Evolutionary conservation across 2,329 filamentous ascomycete species (phyloP).

Genomic region (Calonectria naviculata): DNA sequence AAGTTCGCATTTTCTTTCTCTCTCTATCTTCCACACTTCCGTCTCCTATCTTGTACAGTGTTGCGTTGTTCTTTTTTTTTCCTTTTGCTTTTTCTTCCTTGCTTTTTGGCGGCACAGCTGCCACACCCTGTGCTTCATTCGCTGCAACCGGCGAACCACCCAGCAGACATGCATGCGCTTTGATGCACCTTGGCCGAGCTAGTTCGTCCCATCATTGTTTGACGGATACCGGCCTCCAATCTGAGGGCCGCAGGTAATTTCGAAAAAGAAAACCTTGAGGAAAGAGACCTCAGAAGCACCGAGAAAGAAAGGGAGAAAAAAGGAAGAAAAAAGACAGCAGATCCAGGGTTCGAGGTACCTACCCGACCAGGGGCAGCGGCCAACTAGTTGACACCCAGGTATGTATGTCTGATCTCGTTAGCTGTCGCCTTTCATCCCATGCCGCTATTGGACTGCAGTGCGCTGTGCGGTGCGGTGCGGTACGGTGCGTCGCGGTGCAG

Average conservation of each 20-base stretch:
- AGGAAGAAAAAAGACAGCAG: too few species aligned
- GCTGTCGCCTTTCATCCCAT: not conserved
- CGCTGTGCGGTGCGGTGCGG: not conserved
- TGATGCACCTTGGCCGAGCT: not conserved
- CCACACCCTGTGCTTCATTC: not conserved
- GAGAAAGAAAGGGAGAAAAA: not conserved
- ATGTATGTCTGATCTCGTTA: not conserved
- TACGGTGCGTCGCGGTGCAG: not conserved
- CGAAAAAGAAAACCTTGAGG: not conserved
- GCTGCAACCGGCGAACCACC: not conserved
- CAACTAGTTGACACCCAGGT: not conserved
- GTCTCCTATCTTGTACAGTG: not conserved
- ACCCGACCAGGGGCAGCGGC: not conserved
- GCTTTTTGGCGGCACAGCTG: not conserved
- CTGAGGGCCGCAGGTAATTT: constrained; percentile 2
- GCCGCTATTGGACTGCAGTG: not conserved
- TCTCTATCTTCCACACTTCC: not conserved
- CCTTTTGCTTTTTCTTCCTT: not conserved
- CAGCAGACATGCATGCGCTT: not conserved
- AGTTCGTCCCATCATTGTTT: constrained; percentile 11
- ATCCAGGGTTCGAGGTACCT: not conserved
- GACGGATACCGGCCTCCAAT: constrained; percentile 9
- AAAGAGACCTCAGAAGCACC: not conserved
- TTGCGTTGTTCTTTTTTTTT: not conserved
- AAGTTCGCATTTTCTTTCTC: not conserved